Evolutionary conservation across 371 early-diverging fungal species (phyloP).

Genomic region (Saksenaea oblongispora): DNA sequence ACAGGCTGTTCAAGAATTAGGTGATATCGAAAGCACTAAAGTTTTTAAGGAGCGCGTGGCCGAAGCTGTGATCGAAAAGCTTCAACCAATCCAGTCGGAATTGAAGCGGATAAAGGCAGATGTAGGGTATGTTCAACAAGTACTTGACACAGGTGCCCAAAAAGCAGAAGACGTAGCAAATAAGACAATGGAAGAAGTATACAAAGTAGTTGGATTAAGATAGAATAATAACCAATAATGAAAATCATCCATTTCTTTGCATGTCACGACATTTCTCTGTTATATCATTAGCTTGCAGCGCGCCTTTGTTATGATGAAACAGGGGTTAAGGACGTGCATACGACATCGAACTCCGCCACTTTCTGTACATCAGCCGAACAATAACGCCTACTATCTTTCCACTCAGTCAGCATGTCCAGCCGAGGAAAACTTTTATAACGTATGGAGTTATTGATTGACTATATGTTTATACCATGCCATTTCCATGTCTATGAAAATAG

Average conservation of each 20-base stretch:
- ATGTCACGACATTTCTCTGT: too few relatives aligned
- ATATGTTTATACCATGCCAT: too few relatives aligned
- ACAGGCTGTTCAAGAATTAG: conserved; percentile 47
- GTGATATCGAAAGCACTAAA: conserved; percentile 51
- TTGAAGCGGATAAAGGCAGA: conserved; percentile 60
- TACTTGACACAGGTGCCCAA: conserved; percentile 65
- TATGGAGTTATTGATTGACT: too few relatives aligned
- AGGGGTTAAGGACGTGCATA: too few relatives aligned
- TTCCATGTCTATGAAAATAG: too few relatives aligned
- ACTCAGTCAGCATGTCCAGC: too few relatives aligned
- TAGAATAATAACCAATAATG: conserved; percentile 9
- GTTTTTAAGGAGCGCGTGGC: conserved; percentile 75
- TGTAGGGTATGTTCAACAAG: conserved; percentile 58
- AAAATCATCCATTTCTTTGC: neutral
- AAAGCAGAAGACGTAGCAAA: conserved; percentile 58
- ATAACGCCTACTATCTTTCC: too few relatives aligned
- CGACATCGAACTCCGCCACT: too few relatives aligned
- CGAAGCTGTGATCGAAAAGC: conserved; percentile 59
- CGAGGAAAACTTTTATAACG: too few relatives aligned
- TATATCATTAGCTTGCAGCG: too few relatives aligned
- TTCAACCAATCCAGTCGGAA: conserved; percentile 72
- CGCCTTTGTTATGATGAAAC: too few relatives aligned
- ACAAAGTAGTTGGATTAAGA: conserved; percentile 59
- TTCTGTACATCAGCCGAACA: too few relatives aligned
- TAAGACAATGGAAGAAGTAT: conserved; percentile 55